These are phyloP conservation scores for Rhizopogon sp. DNA, from an alignment of 768 basidiomycete species.

Conservation along the genomic window DNA sequence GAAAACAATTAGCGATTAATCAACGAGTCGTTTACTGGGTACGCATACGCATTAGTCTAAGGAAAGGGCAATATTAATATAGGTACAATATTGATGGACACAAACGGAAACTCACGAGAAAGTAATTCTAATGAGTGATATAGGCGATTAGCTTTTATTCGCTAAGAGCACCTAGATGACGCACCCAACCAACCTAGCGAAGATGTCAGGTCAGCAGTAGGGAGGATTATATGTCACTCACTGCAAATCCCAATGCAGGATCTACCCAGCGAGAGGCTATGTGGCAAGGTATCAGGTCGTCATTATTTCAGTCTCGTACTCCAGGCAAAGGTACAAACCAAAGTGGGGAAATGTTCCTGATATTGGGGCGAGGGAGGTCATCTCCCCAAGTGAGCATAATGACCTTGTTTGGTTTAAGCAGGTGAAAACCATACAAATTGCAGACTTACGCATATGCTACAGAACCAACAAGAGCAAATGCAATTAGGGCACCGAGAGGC, in stretches of 20 bases:
- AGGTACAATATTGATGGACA: too few species aligned
- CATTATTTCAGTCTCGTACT: neutral
- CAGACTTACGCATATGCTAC: slow-evolving; percentile 53
- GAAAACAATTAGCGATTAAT: too few species aligned
- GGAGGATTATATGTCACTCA: slow-evolving; percentile 29
- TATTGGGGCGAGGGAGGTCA: slow-evolving; percentile 74
- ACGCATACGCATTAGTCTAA: too few species aligned
- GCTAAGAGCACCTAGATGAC: neutral
- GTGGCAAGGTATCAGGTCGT: neutral
- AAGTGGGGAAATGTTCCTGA: slow-evolving; percentile 78
- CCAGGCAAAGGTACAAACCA: slow-evolving; percentile 28
- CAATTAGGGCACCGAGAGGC: slow-evolving; percentile 61
- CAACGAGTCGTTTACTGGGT: too few species aligned
- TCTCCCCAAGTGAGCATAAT: slow-evolving; percentile 68
- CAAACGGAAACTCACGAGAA: slow-evolving; percentile 30
- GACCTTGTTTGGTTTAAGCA: slow-evolving; percentile 29
- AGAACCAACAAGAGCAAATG: slow-evolving; percentile 58
- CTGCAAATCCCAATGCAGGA: slow-evolving; percentile 54
- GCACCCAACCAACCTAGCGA: slow-evolving; percentile 9
- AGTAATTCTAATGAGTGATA: slow-evolving; percentile 45
- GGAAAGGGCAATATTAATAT: too few species aligned
- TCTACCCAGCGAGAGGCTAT: slow-evolving; percentile 54
- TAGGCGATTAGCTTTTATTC: slow-evolving; percentile 19
- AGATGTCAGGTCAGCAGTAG: neutral
- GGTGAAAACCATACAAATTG: slow-evolving; percentile 18